phyloP scores from a whole-genome alignment of 306 rosid genomes.

The Chamaecrista fasciculata region DNA sequence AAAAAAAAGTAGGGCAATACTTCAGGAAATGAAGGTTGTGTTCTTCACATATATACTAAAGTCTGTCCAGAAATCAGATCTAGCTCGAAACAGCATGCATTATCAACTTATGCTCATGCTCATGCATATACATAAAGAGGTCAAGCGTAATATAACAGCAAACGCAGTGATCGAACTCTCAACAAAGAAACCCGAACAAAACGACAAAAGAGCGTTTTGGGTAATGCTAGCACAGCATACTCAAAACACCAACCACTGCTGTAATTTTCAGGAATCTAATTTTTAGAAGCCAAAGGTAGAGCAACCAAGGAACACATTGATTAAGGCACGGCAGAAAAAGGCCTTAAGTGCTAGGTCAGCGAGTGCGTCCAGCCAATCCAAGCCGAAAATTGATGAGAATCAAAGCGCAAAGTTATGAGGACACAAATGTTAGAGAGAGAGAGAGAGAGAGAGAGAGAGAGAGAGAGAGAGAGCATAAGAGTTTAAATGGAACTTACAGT shows the following conservation, averaged over 20 bases:
- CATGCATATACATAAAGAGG: neutral
- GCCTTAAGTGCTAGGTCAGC: neutral
- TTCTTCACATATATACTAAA: neutral
- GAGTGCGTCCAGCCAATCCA: neutral
- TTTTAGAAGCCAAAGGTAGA: slow-evolving; percentile 6
- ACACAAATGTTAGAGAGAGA: neutral
- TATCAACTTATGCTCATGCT: too few relatives aligned
- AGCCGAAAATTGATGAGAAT: neutral
- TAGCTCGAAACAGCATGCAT: neutral
- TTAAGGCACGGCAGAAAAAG: neutral
- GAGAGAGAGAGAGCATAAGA: neutral
- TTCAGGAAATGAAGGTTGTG: neutral
- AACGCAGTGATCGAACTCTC: neutral
- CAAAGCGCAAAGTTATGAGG: neutral
- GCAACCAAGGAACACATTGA: slow-evolving; percentile 16
- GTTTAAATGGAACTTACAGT: slow-evolving; percentile 33
- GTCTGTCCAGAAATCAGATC: slow-evolving; percentile 4
- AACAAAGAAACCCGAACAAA: neutral
- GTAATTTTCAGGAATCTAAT: neutral
- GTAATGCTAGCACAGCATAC: neutral
- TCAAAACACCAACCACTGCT: neutral
- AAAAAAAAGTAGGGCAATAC: neutral
- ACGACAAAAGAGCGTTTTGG: neutral
- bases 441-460: neutral
- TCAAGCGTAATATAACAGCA: neutral